Base-by-base conservation (phyloP, 805 yeast species). In the Yamadazyma nakazawae region DNA sequence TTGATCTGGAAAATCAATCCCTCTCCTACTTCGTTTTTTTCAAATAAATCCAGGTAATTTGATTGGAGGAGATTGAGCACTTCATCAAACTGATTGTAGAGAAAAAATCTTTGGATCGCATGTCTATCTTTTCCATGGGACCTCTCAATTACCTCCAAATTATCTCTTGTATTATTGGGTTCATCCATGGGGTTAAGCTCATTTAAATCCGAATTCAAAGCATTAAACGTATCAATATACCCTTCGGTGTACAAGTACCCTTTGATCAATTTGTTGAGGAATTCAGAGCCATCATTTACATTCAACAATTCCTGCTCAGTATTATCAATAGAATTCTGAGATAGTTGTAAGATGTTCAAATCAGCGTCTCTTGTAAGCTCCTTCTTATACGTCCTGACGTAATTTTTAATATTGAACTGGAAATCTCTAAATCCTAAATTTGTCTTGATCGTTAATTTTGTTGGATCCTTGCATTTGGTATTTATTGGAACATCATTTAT, bases 341-440 rank as follows among this genome's bases (percentile, higher is more conserved):
- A 50, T 42, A 57, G 57, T n/a, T 58, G 58, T 18, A 62, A 46
- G 26, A 62, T 46, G 1, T 57, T 43, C 17, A 52, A 24, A 35
- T 62, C 53, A 17, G 63, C 42, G 13, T 52, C 53, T 28, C 52
- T 55, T 31, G 59, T 57, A 34, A 54, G 54, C 26, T 59, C 59
- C 2, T 56, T 52, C 52, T 81, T 82, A 63, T 75, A 71, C 11
- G 63, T 63, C 21, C 67, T 62, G 34, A 80, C 74, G 59, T 82
- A 81, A 34, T 74, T 71, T 36, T 72, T 69, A 48, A 85, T 81
- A 58, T 85, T 85, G 56, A 77, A 85, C 43, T 70, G 65, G 60
- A 85, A 85, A 43, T 78, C 82, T 45, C 70, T 63, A 45, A 68
- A 63, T 2, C 84, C 84, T 42, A 84, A 81, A 55, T 85, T 84